Percentiles rank a stretch among this genome's conserved stretches.
Evolutionary conservation across 139 green algal genomes (phyloP).

Genomic region (Edaphochlamys debaryana): DNA sequence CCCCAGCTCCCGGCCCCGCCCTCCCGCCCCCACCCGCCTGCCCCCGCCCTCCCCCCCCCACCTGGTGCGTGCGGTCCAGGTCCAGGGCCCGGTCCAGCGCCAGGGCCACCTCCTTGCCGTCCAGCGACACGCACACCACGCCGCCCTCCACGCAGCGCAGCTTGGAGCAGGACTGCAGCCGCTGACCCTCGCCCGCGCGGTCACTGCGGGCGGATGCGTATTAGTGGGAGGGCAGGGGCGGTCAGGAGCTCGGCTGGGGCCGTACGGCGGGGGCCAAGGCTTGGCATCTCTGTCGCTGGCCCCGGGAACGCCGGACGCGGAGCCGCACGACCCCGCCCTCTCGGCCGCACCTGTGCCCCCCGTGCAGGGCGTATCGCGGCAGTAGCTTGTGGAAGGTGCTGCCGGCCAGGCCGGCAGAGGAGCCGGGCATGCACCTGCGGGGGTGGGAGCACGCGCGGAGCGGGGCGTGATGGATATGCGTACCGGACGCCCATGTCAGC

Average conservation of each 20-base stretch:
- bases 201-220: conserved; percentile 19
- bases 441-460: not conserved
- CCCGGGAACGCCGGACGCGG: no score
- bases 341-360: conserved; percentile 60
- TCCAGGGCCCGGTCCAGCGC: conserved; percentile 54
- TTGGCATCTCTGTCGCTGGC: no score
- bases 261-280: no score
- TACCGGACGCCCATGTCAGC: no score
- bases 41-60: conserved; percentile 3
- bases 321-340: no score
- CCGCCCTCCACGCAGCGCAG: conserved; percentile 62
- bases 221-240: no score
- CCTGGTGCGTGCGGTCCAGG: conserved; percentile 75
- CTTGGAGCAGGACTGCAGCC: conserved; percentile 33
- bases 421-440: conserved; percentile 57
- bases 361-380: conserved; percentile 62
- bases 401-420: conserved; percentile 55
- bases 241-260: no score
- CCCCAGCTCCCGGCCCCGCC: not conserved
- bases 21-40: not conserved
- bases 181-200: conserved; percentile 24
- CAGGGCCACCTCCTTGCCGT: conserved; percentile 67
- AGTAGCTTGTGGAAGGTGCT: conserved; percentile 71
- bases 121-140: conserved; percentile 60
- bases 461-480: no score